Evolutionary conservation across 2,329 filamentous ascomycete species (phyloP), one percentile per base, ranked within the genome.

Genomic region (Ophioceras dolichostomum): DNA sequence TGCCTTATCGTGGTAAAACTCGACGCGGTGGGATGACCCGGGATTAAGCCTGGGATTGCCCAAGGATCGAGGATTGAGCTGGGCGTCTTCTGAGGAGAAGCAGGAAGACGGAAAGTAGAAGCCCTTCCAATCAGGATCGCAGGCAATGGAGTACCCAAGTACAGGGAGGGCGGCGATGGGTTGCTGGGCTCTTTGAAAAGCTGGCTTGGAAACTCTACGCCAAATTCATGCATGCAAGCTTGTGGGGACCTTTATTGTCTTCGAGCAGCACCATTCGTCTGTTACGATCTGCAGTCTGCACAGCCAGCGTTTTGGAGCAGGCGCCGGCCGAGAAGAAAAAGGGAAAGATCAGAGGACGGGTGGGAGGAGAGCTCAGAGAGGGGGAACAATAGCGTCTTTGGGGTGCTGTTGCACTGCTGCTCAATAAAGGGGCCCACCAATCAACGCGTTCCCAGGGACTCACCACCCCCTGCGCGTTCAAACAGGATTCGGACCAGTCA

Each of bases 1-100:
- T 49, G 47, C 42, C 39, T 39, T 44, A 45, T 45, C 46, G 50
- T 50, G 49, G 46, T 51, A 49, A 52, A 52, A 52, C 48, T 22
- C 24, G 22, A 40, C 38, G 38, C 38, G 38, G 24, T 19, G 34
- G 26, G 18, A 17, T 20, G 18, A 30, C 22, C 21, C 31, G 35
- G 35, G 27, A 28, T 37, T 18, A 26, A 9, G 12, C 34, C 16
- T n/a, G n/a, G n/a, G n/a, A n/a, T n/a, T n/a, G n/a, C n/a, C n/a
- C n/a, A n/a, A n/a, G n/a, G n/a, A n/a, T n/a, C 18, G 10, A 18
- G 22, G 22, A 20, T 33, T 17, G 31, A 33, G 31, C 31, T 18
- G 16, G 31, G 31, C 31, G 22, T 17, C 18, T 18, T 17, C 31
- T 21, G 18, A 17, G 22, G 31, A 17, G 18, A 33, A 22, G 33